These are phyloP conservation scores for Volvariella volvacea DNA, from an alignment of 1,284 basidiomycete genomes.

Conservation along the genomic window DNA sequence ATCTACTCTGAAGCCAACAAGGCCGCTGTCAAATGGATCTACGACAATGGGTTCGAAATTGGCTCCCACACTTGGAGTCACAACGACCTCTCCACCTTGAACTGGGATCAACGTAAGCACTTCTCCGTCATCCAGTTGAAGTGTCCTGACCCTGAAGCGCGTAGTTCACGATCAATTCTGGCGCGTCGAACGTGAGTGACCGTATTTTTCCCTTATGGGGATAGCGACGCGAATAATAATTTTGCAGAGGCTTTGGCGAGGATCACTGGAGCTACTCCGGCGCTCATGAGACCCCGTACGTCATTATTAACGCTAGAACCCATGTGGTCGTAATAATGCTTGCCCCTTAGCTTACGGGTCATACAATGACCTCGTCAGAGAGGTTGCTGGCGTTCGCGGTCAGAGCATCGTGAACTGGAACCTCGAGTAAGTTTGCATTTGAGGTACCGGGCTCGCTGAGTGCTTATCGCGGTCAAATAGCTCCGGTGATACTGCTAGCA, in stretches of 20 bases:
- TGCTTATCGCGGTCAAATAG: slow-evolving; percentile 3
- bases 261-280: slow-evolving; percentile 40
- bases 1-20: not conserved
- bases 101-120: slow-evolving; percentile 3
- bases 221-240: not conserved
- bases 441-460: too few relatives aligned
- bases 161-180: slow-evolving; percentile 28
- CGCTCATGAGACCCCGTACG: slow-evolving; percentile 40
- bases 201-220: slow-evolving; percentile 7
- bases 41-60: slow-evolving; percentile 4
- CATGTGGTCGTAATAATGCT: not conserved
- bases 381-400: slow-evolving; percentile 32
- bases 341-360: slow-evolving; percentile 32
- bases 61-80: slow-evolving; percentile 6
- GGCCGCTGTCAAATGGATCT: not conserved
- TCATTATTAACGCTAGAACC: slow-evolving; percentile 6
- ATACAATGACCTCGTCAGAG: slow-evolving; percentile 41
- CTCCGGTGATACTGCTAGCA: slow-evolving; percentile 12
- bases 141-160: too few relatives aligned
- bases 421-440: slow-evolving; percentile 28
- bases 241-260: slow-evolving; percentile 35
- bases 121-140: not conserved
- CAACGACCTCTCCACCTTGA: slow-evolving; percentile 1
- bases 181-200: slow-evolving; percentile 34
- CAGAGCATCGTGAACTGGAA: slow-evolving; percentile 36